Percentiles rank a stretch among this genome's conserved stretches.
Evolutionary conservation across 441 rosid species (phyloP).

Genomic region (Erodium chrysanthum): DNA sequence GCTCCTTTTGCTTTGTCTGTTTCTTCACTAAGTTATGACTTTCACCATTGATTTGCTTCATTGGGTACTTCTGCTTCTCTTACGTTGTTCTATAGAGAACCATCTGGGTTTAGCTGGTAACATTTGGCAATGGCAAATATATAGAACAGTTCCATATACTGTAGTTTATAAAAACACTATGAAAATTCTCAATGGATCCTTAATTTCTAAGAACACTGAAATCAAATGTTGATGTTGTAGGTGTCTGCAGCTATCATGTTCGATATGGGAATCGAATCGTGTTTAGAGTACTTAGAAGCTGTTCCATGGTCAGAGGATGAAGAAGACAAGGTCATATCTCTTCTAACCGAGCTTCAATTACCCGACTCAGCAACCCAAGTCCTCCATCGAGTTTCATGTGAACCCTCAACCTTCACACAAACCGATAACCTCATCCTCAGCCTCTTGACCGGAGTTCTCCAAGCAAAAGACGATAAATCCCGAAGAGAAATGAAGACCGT

Average conservation of each 20-base stretch:
- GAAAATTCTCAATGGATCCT: background rate
- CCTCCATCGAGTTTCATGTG: conserved; percentile 67
- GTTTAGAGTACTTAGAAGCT: conserved; percentile 81
- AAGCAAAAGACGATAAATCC: conserved; percentile 81
- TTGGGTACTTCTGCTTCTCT: background rate
- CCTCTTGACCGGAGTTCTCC: conserved; percentile 55
- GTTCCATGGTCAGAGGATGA: conserved; percentile 87
- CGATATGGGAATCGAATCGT: conserved; percentile 54
- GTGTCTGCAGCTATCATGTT: conserved; percentile 70
- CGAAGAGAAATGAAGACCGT: conserved; percentile 75
- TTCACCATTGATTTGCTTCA: background rate
- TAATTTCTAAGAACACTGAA: background rate
- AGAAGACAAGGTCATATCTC: conserved; percentile 52
- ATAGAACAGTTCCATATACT: background rate
- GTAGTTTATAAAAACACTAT: background rate
- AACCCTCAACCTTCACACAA: conserved; percentile 39
- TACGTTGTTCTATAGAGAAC: background rate
- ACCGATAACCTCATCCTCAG: conserved; percentile 59
- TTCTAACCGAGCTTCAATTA: conserved; percentile 60
- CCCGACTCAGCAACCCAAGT: conserved; percentile 36
- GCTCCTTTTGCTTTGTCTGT: background rate
- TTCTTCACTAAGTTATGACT: background rate
- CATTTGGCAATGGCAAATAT: background rate
- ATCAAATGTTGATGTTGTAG: conserved; percentile 24
- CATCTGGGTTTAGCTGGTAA: background rate